Percentiles rank a stretch among this genome's conserved stretches.
Evolutionary conservation across 805 yeast genomes (phyloP).

Genomic region (Ogataea allantospora): DNA sequence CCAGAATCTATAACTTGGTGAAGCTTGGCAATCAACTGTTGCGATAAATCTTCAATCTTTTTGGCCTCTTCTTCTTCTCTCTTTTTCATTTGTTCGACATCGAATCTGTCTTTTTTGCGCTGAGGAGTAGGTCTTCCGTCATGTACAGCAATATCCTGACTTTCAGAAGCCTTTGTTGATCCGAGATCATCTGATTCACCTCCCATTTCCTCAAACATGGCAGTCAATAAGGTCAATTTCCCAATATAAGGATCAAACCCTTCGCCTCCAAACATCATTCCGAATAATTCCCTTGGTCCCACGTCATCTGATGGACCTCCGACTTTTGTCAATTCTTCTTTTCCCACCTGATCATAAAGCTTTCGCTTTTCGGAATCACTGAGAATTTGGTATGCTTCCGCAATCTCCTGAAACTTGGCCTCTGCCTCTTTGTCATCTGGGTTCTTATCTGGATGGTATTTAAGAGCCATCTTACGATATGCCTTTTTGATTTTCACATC

Average conservation of each 20-base stretch:
- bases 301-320: conserved; percentile 64
- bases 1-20: conserved; percentile 42
- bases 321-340: conserved; percentile 44
- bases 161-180: conserved; percentile 16
- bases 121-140: conserved; percentile 2
- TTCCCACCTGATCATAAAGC: conserved; percentile 74
- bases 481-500: conserved; percentile 74
- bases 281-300: conserved; percentile 70
- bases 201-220: conserved; percentile 50
- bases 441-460: conserved; percentile 80
- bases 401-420: conserved; percentile 58
- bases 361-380: conserved; percentile 62
- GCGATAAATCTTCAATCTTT: conserved; percentile 56
- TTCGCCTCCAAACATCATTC: conserved; percentile 83
- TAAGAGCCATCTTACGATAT: conserved; percentile 71
- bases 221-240: conserved; percentile 75
- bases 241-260: conserved; percentile 88
- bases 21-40: conserved; percentile 45
- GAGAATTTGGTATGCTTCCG: conserved; percentile 76
- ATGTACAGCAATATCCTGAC: conserved; percentile 17
- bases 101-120: conserved; percentile 11
- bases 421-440: conserved; percentile 76
- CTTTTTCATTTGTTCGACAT: background rate
- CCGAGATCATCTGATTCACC: conserved; percentile 31
- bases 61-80: conserved; percentile 30